phyloP scores from a whole-genome alignment of 306 rosid species.

The Senna tora region DNA sequence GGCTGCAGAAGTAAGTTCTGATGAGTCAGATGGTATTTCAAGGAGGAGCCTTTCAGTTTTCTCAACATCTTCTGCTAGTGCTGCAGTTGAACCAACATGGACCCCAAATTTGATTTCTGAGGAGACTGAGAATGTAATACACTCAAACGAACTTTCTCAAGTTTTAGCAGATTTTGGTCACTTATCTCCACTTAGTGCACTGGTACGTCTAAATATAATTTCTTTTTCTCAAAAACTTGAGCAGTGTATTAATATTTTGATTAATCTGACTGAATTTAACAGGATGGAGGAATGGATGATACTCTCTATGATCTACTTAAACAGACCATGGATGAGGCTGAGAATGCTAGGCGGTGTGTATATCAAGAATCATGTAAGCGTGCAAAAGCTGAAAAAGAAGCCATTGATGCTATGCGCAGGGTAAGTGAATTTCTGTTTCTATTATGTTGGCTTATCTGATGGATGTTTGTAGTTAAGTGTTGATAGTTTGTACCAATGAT shows the following conservation, averaged over 20 bases:
- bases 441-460: too few species aligned
- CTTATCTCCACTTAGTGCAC: conserved; percentile 67
- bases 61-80: conserved; percentile 54
- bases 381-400: conserved; percentile 84
- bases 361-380: conserved; percentile 66
- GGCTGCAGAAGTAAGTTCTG: conserved; percentile 40
- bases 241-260: conserved; percentile 17
- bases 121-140: conserved; percentile 49
- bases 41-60: conserved; percentile 59
- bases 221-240: background rate
- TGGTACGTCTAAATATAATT: conserved; percentile 43
- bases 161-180: conserved; percentile 42
- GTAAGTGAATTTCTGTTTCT: conserved; percentile 38
- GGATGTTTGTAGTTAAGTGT: conserved; percentile 14
- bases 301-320: conserved; percentile 69
- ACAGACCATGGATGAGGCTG: conserved; percentile 68
- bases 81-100: conserved; percentile 46
- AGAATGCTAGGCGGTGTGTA: conserved; percentile 66
- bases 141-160: conserved; percentile 33
- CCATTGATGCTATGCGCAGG: conserved; percentile 69
- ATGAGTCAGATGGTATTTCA: conserved; percentile 42
- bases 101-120: conserved; percentile 43
- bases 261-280: conserved; percentile 44
- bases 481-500: conserved; percentile 15
- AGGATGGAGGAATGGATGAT: conserved; percentile 74